Evolutionary conservation across 1,284 basidiomycete species (phyloP).

Genomic region (Nidula niveotomentosa): DNA sequence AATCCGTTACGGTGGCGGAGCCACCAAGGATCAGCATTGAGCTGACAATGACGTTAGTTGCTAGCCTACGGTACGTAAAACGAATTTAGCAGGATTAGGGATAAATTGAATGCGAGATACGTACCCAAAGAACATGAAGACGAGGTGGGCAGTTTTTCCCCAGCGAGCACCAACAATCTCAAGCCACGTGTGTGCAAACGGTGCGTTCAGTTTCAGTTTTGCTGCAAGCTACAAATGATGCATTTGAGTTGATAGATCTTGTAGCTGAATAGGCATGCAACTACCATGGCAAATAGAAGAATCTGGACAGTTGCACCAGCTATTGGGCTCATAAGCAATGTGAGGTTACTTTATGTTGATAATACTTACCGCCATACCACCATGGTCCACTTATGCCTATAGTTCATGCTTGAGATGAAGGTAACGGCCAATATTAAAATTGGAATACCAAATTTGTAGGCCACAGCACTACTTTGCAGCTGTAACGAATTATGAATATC

Average conservation of each 20-base stretch:
- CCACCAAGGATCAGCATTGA: constrained; percentile 65
- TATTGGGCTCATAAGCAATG: neutral
- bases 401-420: too few relatives aligned
- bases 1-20: constrained; percentile 72
- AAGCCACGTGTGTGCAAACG: constrained; percentile 57
- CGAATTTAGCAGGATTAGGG: neutral
- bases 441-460: constrained; percentile 78
- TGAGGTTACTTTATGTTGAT: too few relatives aligned
- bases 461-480: constrained; percentile 75
- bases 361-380: constrained; percentile 56
- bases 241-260: neutral
- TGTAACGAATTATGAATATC: neutral
- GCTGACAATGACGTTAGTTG: constrained; percentile 79
- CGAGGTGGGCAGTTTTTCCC: constrained; percentile 71
- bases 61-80: constrained; percentile 35
- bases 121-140: constrained; percentile 76
- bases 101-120: neutral
- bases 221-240: constrained; percentile 51
- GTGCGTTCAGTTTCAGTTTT: constrained; percentile 74
- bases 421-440: neutral
- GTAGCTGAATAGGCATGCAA: constrained; percentile 2
- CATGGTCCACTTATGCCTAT: constrained; percentile 54
- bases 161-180: constrained; percentile 67
- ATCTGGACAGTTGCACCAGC: constrained; percentile 73
- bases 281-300: constrained; percentile 64